A percentile compares a stretch with the other conserved stretches of the same genome.
These are phyloP conservation scores for Wolfiporia cocos DNA, from an alignment of 1,284 basidiomycete genomes.

Conservation along the genomic window DNA sequence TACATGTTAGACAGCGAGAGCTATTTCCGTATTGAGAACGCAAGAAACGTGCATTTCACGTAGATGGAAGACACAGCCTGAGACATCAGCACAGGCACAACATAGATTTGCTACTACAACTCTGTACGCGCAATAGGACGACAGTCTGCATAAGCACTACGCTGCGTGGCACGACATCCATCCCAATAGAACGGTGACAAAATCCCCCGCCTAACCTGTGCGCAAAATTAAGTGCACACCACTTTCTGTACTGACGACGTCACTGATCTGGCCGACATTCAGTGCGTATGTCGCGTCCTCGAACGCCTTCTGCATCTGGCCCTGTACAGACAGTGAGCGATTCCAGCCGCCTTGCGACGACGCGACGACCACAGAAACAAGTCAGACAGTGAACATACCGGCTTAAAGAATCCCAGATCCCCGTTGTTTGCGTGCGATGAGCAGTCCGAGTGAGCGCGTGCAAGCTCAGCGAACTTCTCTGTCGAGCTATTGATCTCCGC, in stretches of 20 bases:
- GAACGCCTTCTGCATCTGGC: slow-evolving; percentile 98
- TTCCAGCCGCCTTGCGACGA: not conserved
- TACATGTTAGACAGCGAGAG: no score
- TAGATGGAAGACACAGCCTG: no score
- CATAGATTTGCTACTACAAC: no score
- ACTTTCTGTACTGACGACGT: slow-evolving; percentile 86
- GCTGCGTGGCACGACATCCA: no score
- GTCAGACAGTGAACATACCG: slow-evolving; percentile 17
- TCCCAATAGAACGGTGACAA: no score
- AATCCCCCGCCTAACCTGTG: no score
- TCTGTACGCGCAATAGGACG: no score
- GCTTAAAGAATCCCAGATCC: slow-evolving; percentile 84
- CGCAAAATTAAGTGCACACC: slow-evolving; percentile 94
- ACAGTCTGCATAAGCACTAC: no score
- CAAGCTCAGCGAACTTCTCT: slow-evolving; percentile 73
- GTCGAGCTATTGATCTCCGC: slow-evolving; percentile 52
- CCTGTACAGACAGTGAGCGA: slow-evolving; percentile 23
- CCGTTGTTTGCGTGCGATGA: slow-evolving; percentile 77
- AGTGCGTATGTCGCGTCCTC: slow-evolving; percentile 88
- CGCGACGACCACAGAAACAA: not conserved
- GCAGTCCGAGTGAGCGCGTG: slow-evolving; percentile 78
- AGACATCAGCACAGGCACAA: no score
- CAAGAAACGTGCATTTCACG: no score
- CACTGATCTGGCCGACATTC: slow-evolving; percentile 80
- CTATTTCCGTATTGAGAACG: no score